These are phyloP conservation scores for Sanghuangporus baumii DNA, from an alignment of 1,284 basidiomycete species.

Conservation along the genomic window DNA sequence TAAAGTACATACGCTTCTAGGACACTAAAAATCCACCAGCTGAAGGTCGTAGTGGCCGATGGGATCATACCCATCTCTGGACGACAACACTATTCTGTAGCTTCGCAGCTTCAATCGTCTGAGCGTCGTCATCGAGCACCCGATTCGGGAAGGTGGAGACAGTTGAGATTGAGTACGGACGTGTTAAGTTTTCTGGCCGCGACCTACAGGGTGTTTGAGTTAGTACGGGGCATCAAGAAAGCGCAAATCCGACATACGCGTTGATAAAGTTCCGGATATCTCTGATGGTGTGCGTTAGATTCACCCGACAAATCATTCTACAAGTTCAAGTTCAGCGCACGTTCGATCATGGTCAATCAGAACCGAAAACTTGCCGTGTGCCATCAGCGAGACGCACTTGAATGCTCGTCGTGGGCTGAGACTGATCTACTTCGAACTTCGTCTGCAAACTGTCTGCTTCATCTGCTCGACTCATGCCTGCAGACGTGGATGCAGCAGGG, in stretches of 20 bases:
- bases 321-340: slow-evolving; percentile 25
- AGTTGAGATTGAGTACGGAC: slow-evolving; percentile 73
- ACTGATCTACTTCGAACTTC: slow-evolving; percentile 78
- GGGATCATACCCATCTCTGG: slow-evolving; percentile 60
- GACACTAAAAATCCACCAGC: too few relatives aligned
- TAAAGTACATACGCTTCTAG: too few relatives aligned
- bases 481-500: slow-evolving; percentile 17
- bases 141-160: slow-evolving; percentile 83
- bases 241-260: slow-evolving; percentile 31
- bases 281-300: slow-evolving; percentile 84
- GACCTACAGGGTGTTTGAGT: slow-evolving; percentile 42
- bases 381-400: slow-evolving; percentile 91
- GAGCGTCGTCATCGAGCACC: slow-evolving; percentile 58
- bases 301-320: slow-evolving; percentile 82
- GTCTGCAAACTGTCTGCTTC: slow-evolving; percentile 42
- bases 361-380: slow-evolving; percentile 50
- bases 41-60: neutral
- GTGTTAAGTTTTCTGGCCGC: slow-evolving; percentile 59
- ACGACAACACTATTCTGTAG: slow-evolving; percentile 83
- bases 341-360: neutral
- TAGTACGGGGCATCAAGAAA: neutral
- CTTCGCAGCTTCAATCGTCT: slow-evolving; percentile 72
- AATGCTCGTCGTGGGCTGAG: slow-evolving; percentile 82
- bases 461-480: slow-evolving; percentile 22
- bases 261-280: slow-evolving; percentile 88